These are phyloP conservation scores for Manihot esculenta DNA, from an alignment of 441 rosid species.

Conservation along the genomic window DNA sequence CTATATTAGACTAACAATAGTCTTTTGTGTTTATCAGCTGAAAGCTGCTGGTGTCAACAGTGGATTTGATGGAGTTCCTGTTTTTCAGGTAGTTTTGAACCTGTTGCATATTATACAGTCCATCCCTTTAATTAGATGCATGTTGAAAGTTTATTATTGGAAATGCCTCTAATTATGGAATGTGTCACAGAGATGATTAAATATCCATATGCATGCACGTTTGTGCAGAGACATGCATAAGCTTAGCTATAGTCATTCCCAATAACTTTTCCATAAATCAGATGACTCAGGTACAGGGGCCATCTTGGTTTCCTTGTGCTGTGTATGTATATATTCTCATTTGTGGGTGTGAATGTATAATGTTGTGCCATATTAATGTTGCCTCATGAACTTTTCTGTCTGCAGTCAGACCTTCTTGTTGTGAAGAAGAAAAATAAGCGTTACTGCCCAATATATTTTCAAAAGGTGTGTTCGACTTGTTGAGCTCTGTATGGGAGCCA, in stretches of 20 bases:
- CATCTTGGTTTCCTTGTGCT: background rate
- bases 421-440: constrained; percentile 78
- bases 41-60: constrained; percentile 50
- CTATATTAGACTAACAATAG: background rate
- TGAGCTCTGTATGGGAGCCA: constrained; percentile 8
- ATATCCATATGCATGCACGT: background rate
- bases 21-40: constrained; percentile 41
- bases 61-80: constrained; percentile 94
- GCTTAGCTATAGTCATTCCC: background rate
- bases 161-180: background rate
- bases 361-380: background rate
- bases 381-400: constrained; percentile 18
- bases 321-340: background rate
- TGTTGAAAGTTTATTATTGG: constrained; percentile 1
- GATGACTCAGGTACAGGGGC: background rate
- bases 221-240: too few species aligned
- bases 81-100: constrained; percentile 66
- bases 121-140: background rate
- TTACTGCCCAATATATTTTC: constrained; percentile 86
- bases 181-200: background rate
- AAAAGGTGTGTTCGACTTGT: constrained; percentile 54
- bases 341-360: background rate
- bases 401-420: constrained; percentile 90
- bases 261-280: background rate
- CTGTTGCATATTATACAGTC: background rate